A percentile compares a stretch with the other conserved stretches of the same genome.
These are phyloP conservation scores for Skeletonema grethae DNA, from an alignment of 108 stramenopile genomes.

Conservation along the genomic window DNA sequence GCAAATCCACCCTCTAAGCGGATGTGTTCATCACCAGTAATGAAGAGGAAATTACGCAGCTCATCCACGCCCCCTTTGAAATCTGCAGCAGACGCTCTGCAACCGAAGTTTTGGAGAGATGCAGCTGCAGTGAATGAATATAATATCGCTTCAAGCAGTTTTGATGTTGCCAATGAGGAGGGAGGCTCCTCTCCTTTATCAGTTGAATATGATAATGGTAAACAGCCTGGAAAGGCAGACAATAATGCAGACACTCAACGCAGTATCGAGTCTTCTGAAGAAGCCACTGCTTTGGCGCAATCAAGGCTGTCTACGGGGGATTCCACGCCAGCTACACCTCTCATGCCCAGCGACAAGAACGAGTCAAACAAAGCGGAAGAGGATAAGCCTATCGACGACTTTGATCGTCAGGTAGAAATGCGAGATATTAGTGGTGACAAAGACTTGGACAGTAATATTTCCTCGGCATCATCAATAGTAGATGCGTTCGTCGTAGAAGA, in stretches of 20 bases:
- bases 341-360: neutral
- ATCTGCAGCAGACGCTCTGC: conserved; percentile 29
- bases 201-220: neutral
- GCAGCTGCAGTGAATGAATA: conserved; percentile 32
- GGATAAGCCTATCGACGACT: conserved; percentile 15
- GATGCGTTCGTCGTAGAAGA: conserved; percentile 34
- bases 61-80: conserved; percentile 13
- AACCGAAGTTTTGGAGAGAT: conserved; percentile 38
- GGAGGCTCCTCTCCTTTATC: conserved; percentile 40
- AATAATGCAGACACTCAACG: neutral
- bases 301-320: conserved; percentile 16
- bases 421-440: conserved; percentile 14
- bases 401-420: conserved; percentile 21
- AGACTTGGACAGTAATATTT: conserved; percentile 19
- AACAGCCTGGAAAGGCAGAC: neutral
- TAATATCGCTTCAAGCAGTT: conserved; percentile 36
- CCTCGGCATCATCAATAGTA: conserved; percentile 31
- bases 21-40: conserved; percentile 7
- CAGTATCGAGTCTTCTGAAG: conserved; percentile 23
- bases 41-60: conserved; percentile 7
- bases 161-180: conserved; percentile 35
- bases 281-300: conserved; percentile 23
- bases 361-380: neutral
- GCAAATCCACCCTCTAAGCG: conserved; percentile 18
- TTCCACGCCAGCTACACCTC: conserved; percentile 15